Conservation (phyloP, 306 rosid species). For the Castanea sativa region DNA sequence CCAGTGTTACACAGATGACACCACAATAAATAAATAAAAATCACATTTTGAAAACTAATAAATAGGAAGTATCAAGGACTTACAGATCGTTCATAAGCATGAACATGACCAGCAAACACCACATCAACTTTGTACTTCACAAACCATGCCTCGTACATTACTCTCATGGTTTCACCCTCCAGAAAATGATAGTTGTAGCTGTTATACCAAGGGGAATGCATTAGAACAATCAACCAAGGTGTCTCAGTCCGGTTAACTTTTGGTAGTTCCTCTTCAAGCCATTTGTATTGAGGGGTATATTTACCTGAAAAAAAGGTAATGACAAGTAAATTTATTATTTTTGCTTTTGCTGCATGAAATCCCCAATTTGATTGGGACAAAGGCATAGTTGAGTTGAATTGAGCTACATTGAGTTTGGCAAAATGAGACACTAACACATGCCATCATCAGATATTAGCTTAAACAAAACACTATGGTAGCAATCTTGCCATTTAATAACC, state of each 20-base stretch:
- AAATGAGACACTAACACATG: neutral
- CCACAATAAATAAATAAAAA: neutral
- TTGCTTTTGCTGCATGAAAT: neutral
- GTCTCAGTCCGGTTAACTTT: conserved; percentile 55
- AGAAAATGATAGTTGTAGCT: conserved; percentile 59
- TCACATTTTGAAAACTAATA: neutral
- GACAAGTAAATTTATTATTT: neutral
- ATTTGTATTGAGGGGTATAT: conserved; percentile 51
- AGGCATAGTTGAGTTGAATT: neutral
- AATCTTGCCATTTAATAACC: neutral
- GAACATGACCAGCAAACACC: conserved; percentile 65
- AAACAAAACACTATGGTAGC: neutral
- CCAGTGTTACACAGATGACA: neutral
- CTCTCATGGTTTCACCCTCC: conserved; percentile 71
- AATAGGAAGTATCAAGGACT: conserved; percentile 1
- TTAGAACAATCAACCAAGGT: conserved; percentile 55
- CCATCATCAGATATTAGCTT: neutral
- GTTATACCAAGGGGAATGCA: conserved; percentile 59
- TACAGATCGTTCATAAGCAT: conserved; percentile 63
- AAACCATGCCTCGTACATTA: conserved; percentile 52
- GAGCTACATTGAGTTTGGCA: neutral
- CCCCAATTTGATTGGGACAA: neutral
- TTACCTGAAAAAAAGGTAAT: conserved; percentile 27
- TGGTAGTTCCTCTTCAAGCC: conserved; percentile 45
- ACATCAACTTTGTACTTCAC: conserved; percentile 48